Evolutionary conservation across 176 grass and related monocot genomes (phyloP).

Genomic region (Pontederia crassipes): DNA sequence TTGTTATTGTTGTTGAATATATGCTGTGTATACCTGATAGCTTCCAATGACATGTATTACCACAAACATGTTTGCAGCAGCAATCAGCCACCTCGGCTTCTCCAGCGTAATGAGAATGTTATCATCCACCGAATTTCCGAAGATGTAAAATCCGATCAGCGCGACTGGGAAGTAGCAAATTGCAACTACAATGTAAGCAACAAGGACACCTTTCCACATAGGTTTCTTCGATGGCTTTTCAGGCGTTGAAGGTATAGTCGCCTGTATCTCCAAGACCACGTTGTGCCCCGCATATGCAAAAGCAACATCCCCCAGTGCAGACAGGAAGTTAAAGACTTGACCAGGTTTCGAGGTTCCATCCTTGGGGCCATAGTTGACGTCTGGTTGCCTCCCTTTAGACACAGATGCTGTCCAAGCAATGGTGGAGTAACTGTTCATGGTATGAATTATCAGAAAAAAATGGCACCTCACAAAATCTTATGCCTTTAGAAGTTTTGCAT

Average conservation of each 20-base stretch:
- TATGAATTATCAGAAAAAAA: not conserved
- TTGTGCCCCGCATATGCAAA: not conserved
- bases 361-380: not conserved
- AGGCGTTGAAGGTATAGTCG: not conserved
- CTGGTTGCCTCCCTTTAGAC: not conserved
- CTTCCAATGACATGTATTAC: too few species aligned
- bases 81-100: too few species aligned
- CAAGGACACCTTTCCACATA: too few species aligned
- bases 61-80: too few species aligned
- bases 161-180: not conserved
- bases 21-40: not conserved
- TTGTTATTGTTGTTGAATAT: too few species aligned
- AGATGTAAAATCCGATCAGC: not conserved
- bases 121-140: not conserved
- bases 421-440: slow-evolving; percentile 1
- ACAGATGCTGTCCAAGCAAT: not conserved
- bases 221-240: not conserved
- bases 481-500: too few species aligned
- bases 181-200: not conserved
- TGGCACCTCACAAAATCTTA: too few species aligned
- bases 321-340: not conserved
- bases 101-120: too few species aligned
- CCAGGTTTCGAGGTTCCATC: not conserved
- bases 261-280: not conserved
- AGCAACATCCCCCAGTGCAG: not conserved